Base-by-base conservation (phyloP, 129 eudicot species). In the Flaveria bidentis region DNA sequence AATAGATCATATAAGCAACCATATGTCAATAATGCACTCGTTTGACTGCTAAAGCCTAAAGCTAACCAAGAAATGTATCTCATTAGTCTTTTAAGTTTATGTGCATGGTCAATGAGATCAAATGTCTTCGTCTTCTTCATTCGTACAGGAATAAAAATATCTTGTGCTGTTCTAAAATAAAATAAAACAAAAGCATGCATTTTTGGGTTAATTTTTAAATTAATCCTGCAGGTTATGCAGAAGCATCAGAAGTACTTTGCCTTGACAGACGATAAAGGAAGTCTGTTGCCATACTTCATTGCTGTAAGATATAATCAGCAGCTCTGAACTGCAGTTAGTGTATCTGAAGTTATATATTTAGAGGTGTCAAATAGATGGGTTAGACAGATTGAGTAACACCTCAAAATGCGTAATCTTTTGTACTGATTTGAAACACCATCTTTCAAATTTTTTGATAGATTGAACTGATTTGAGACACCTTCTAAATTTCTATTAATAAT, bases 181-280 rank as follows among this genome's bases (percentile, higher is more conserved):
- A 78, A 69, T 46, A 28, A 30, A 77, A 23, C 17, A 53, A 69
- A 74, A 1, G 0, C 23, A 2, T 9, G 6, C 15, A 28, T 45
- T 57, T 46, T 6, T 47, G 16, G 30, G 9, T 68, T 41, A 22
- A 4, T 53, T 44, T 41, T 17, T 33, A 33, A 57, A 60, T 9
- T 50, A 12, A 67, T 82, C 42, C 13, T 88, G 90, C 86, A 94
- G 99, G 99, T 94, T 68, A 94, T 94, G 99, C 97, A 94, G 83
- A 94, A 94, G 94, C 99, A 94, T 84, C 99, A 94, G 84, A 94
- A 94, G 74, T 94, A 91, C 80, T 91, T 94, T 86, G 97, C 94
- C 20, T 53, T 91, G 71, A 87, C 97, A 23, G 90, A 89, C 81
- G 67, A 76, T 61, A 64, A 82, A 7, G 96, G 90, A 81, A 84